phyloP scores from a whole-genome alignment of 768 basidiomycete species.

The Kwoniella mangroviensis region DNA sequence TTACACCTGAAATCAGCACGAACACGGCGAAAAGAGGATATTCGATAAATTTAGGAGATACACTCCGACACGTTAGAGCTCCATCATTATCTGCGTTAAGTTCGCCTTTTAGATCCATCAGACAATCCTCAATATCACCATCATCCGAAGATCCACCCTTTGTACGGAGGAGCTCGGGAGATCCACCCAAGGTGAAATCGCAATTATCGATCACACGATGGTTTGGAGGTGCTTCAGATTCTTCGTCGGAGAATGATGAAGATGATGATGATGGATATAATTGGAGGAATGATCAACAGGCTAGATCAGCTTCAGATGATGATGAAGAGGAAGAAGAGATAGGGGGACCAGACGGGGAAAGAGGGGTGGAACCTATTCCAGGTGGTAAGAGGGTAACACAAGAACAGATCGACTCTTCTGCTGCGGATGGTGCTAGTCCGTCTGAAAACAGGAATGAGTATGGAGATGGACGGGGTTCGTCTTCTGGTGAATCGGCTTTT shows the following conservation, averaged over 20 bases:
- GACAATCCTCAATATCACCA: slow-evolving; percentile 10
- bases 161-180: not conserved
- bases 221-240: slow-evolving; percentile 38
- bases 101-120: slow-evolving; percentile 38
- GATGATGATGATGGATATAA: slow-evolving; percentile 12
- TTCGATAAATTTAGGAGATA: slow-evolving; percentile 35
- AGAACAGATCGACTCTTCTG: slow-evolving; percentile 20
- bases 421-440: slow-evolving; percentile 7
- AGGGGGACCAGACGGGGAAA: slow-evolving; percentile 3
- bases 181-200: slow-evolving; percentile 16
- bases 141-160: slow-evolving; percentile 2
- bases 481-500: too few species aligned
- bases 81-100: slow-evolving; percentile 32
- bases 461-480: not conserved
- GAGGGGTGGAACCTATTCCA: slow-evolving; percentile 28
- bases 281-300: slow-evolving; percentile 2
- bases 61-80: slow-evolving; percentile 43
- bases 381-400: slow-evolving; percentile 35
- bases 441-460: not conserved
- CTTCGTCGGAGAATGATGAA: slow-evolving; percentile 21
- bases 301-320: slow-evolving; percentile 12
- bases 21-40: slow-evolving; percentile 3
- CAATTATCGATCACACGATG: slow-evolving; percentile 32
- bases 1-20: not conserved
- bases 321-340: slow-evolving; percentile 7